Base-by-base conservation (phyloP, 1,139 yeast species). In the Magnusiomyces ingens region DNA sequence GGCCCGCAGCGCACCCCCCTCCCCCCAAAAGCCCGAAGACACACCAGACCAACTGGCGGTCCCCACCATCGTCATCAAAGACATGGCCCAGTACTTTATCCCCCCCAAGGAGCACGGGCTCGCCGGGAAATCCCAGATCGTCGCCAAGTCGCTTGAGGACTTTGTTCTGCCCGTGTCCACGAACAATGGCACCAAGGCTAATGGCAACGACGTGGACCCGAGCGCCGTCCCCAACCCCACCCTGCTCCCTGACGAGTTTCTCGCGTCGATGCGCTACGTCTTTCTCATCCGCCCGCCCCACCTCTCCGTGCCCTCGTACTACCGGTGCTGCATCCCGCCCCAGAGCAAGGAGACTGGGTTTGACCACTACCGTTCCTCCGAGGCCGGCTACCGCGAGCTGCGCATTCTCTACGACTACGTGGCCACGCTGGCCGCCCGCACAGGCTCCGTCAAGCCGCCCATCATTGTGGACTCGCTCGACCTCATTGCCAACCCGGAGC, bases 271-370 rank as follows among this genome's bases (percentile, higher is more conserved):
- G 52, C 53, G 55, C 40, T 64, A 56, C 44, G 63, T 64, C n/a
- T 60, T 65, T 42, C 51, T 65, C 50, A 60, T 65, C 35, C 58
- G 68, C 13, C 57, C 68, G 10, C 68, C 68, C 1, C 67, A 64
- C 52, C 54, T 61, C 46, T 58, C 67, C 6, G 60, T 65, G 35
- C 66, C 68, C 5, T 62, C 66, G 17, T 65, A 65, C 56, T 64
- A 62, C 57, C 58, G 62, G 43, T 61, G 67, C 52, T 64, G 67
- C 51, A 61, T 61, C 12, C 67, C 67, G 17, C 67, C 67, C 2
- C 60, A 56, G 21, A 54, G 57, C 8, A 59, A 58, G 43, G 57
- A 56, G 40, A 65, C 67, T 10, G 68, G 67, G 22, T 65, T 65
- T 51, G 61, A 62, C 44, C 60, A 59, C 52, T 65, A 59, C 50